phyloP scores from a whole-genome alignment of 2,329 filamentous ascomycete species.

The Arthroderma uncinatum region DNA sequence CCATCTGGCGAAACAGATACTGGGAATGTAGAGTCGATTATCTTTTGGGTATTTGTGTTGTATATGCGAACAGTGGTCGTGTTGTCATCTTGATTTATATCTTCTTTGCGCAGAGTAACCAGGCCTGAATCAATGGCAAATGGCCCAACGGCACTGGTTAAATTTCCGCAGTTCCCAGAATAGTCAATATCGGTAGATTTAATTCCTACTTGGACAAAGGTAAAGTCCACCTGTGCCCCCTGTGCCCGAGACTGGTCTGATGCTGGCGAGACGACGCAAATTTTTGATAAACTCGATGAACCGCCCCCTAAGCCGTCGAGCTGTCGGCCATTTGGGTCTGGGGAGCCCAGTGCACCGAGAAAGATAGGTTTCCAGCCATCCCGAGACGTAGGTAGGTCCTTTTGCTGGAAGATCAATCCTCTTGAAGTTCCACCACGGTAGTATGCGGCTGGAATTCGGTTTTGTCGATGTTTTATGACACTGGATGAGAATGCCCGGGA shows the following conservation, averaged over 20 bases:
- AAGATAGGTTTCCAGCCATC: conserved; percentile 46
- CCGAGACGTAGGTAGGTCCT: conserved; percentile 41
- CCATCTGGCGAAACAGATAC: conserved; percentile 24
- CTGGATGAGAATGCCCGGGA: neutral
- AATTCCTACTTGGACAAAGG: conserved; percentile 59
- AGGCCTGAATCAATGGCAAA: conserved; percentile 49
- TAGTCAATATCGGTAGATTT: conserved; percentile 51
- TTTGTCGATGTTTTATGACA: conserved; percentile 14
- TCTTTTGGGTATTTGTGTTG: conserved; percentile 61
- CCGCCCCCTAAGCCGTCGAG: conserved; percentile 62
- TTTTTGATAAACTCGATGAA: conserved; percentile 57
- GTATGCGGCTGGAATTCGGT: conserved; percentile 44
- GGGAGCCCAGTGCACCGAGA: conserved; percentile 50
- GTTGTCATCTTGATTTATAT: neutral
- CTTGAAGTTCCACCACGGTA: conserved; percentile 61
- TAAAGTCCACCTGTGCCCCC: conserved; percentile 55
- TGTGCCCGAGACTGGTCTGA: conserved; percentile 20
- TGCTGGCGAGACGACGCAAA: conserved; percentile 53
- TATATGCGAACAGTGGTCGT: conserved; percentile 46
- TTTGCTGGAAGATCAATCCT: conserved; percentile 48
- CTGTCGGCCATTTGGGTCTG: conserved; percentile 57
- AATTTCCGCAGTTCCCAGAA: conserved; percentile 65
- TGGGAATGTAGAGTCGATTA: conserved; percentile 49
- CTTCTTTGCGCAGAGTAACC: conserved; percentile 22
- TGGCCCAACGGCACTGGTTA: conserved; percentile 56